Percentiles rank a stretch among this genome's conserved stretches.
Evolutionary conservation across 73 alveolate species (phyloP).

Genomic region (Durusdinium trenchii): DNA sequence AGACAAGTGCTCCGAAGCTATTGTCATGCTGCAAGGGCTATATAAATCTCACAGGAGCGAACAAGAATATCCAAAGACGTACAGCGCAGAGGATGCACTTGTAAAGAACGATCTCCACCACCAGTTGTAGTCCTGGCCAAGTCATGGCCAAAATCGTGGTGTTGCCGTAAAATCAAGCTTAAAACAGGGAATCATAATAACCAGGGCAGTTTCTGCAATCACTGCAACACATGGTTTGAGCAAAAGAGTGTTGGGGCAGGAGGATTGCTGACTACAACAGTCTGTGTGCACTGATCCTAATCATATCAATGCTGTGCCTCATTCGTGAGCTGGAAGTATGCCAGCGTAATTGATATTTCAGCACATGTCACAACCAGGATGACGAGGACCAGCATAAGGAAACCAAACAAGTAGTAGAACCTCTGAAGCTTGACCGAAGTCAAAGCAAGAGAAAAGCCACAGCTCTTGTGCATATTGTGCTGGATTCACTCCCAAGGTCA

Average conservation of each 20-base stretch:
- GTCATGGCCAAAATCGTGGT: too few species aligned
- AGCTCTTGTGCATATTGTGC: background rate
- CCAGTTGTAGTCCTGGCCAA: slow-evolving; percentile 92
- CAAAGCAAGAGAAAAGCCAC: background rate
- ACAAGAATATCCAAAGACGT: slow-evolving; percentile 86
- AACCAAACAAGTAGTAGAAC: slow-evolving; percentile 93
- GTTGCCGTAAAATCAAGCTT: too few species aligned
- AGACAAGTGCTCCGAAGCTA: background rate
- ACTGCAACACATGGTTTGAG: too few species aligned
- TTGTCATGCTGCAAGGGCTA: background rate
- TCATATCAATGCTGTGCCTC: too few species aligned
- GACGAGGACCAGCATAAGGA: slow-evolving; percentile 85
- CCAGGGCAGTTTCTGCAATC: too few species aligned
- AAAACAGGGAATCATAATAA: too few species aligned
- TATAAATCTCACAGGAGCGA: background rate
- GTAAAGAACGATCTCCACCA: slow-evolving; percentile 94
- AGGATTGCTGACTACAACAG: too few species aligned
- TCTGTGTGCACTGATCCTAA: too few species aligned
- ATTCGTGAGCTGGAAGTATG: slow-evolving; percentile 82
- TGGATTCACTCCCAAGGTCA: background rate
- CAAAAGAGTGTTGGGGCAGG: too few species aligned
- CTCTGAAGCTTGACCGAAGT: background rate
- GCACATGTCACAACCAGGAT: slow-evolving; percentile 92
- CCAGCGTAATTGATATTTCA: slow-evolving; percentile 88
- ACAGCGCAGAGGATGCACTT: slow-evolving; percentile 89